A percentile compares a stretch with the other conserved stretches of the same genome.
These are phyloP conservation scores for Coffea canephora DNA, from an alignment of 257 asterid genomes.

Conservation along the genomic window DNA sequence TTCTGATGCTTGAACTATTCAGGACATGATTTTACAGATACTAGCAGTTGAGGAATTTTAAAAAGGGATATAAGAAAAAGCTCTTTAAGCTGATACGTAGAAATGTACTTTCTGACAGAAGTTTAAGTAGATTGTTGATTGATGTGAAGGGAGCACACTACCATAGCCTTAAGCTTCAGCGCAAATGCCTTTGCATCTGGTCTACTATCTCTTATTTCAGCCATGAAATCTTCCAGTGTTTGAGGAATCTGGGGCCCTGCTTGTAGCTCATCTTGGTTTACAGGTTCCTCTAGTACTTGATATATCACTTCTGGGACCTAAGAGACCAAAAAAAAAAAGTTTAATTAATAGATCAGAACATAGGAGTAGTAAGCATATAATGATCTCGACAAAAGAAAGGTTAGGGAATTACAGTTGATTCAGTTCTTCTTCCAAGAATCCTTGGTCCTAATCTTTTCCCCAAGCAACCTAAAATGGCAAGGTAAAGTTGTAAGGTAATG, in stretches of 20 bases:
- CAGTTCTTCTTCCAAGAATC: slow-evolving; percentile 53
- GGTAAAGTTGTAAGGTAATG: background rate
- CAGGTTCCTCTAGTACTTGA: slow-evolving; percentile 69
- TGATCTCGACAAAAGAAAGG: background rate
- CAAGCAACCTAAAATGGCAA: slow-evolving; percentile 51
- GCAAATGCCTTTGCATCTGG: slow-evolving; percentile 33
- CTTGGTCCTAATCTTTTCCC: slow-evolving; percentile 66
- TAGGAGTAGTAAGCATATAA: background rate
- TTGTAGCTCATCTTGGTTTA: slow-evolving; percentile 18
- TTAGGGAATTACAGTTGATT: slow-evolving; percentile 49
- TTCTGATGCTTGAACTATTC: background rate
- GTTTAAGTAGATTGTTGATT: background rate
- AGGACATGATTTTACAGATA: background rate
- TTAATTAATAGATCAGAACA: background rate
- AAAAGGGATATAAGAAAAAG: background rate
- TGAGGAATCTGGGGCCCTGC: slow-evolving; percentile 27
- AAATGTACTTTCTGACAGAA: background rate
- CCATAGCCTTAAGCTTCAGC: slow-evolving; percentile 50
- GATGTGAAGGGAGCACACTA: slow-evolving; percentile 21
- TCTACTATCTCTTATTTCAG: slow-evolving; percentile 23
- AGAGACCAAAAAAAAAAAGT: slow-evolving; percentile 8
- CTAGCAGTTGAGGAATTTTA: background rate
- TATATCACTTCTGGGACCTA: slow-evolving; percentile 94
- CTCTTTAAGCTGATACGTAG: background rate
- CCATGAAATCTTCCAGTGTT: slow-evolving; percentile 33